These are phyloP conservation scores for Pholiota adiposa DNA, from an alignment of 1,284 basidiomycete genomes.

Conservation along the genomic window DNA sequence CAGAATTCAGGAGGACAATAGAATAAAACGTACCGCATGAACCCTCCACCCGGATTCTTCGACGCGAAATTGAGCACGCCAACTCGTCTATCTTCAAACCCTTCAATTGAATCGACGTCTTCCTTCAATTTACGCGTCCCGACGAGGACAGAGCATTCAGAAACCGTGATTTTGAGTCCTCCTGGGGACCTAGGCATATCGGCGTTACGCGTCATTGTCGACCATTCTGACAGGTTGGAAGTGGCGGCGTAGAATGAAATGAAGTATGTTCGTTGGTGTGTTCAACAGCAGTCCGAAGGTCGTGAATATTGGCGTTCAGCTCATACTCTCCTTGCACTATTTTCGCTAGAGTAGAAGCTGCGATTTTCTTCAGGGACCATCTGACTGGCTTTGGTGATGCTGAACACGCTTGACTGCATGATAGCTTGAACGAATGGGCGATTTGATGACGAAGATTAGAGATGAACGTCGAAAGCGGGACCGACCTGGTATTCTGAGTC, in stretches of 20 bases:
- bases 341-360: not conserved
- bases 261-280: slow-evolving; percentile 24
- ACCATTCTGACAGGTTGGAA: slow-evolving; percentile 26
- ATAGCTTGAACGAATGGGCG: not conserved
- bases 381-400: not conserved
- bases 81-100: slow-evolving; percentile 32
- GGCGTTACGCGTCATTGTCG: not conserved
- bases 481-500: too few relatives aligned
- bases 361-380: not conserved
- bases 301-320: not conserved
- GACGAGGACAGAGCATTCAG: slow-evolving; percentile 58
- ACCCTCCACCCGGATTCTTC: slow-evolving; percentile 70
- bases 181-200: not conserved
- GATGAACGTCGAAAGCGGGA: not conserved
- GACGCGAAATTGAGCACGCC: slow-evolving; percentile 76
- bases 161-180: slow-evolving; percentile 40
- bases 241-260: slow-evolving; percentile 25
- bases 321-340: slow-evolving; percentile 6
- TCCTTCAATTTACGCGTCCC: slow-evolving; percentile 42
- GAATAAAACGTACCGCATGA: slow-evolving; percentile 39
- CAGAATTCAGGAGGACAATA: slow-evolving; percentile 9
- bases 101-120: slow-evolving; percentile 5
- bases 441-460: not conserved
- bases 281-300: slow-evolving; percentile 11
- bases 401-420: not conserved